phyloP scores from a whole-genome alignment of 805 yeast genomes.

The Candida nonsorbophila region DNA sequence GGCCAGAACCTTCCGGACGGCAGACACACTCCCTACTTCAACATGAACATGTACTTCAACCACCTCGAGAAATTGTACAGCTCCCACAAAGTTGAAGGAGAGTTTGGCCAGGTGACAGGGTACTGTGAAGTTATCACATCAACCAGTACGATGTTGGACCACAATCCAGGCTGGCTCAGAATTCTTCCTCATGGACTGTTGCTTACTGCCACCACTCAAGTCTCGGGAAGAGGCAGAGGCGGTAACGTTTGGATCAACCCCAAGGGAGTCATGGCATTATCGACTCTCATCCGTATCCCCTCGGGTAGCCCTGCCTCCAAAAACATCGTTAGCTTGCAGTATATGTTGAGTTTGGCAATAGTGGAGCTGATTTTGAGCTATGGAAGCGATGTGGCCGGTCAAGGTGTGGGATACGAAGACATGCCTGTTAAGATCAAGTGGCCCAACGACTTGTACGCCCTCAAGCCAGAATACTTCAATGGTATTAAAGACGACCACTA shows the following conservation, averaged over 20 bases:
- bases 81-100: constrained; percentile 14
- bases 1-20: constrained; percentile 43
- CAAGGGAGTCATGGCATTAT: constrained; percentile 80
- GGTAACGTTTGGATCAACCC: constrained; percentile 96
- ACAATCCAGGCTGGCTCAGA: constrained; percentile 55
- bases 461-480: constrained; percentile 55
- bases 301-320: constrained; percentile 32
- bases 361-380: constrained; percentile 70
- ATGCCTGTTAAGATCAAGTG: constrained; percentile 84
- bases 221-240: constrained; percentile 90
- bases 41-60: constrained; percentile 51
- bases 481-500: constrained; percentile 27
- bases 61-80: constrained; percentile 25
- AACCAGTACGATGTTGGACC: constrained; percentile 73
- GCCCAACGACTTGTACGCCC: constrained; percentile 91
- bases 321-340: constrained; percentile 80
- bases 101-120: constrained; percentile 58
- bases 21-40: constrained; percentile 67
- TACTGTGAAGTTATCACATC: constrained; percentile 92
- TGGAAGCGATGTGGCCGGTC: constrained; percentile 32
- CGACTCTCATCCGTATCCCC: constrained; percentile 62
- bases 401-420: constrained; percentile 55
- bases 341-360: constrained; percentile 75
- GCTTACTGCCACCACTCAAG: constrained; percentile 74
- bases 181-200: constrained; percentile 67